A percentile compares a stretch with the other conserved stretches of the same genome.
These are phyloP conservation scores for Leishmania gerbilli DNA, from an alignment of 208 protist genomes.

Conservation along the genomic window DNA sequence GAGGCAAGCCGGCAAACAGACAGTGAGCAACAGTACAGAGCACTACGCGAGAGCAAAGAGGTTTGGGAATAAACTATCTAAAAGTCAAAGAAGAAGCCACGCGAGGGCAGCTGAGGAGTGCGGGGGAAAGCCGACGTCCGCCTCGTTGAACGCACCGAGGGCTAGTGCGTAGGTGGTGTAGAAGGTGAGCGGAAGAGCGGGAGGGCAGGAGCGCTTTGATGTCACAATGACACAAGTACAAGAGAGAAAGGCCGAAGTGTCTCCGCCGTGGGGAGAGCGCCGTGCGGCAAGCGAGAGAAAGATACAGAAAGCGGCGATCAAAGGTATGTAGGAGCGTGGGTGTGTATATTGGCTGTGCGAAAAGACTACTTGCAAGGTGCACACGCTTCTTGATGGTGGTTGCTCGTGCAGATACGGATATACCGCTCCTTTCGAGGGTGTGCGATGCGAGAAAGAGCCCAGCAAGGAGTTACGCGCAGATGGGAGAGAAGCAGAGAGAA, in stretches of 20 bases:
- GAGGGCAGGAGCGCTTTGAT: not conserved
- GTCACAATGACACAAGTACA: not conserved
- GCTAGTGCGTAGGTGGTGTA: not conserved
- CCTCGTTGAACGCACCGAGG: not conserved
- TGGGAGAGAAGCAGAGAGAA: not conserved
- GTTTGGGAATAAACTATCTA: not conserved
- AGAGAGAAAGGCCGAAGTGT: not conserved
- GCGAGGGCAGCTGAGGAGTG: not conserved
- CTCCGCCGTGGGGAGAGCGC: not conserved
- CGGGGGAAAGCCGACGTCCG: not conserved
- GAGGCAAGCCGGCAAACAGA: not conserved
- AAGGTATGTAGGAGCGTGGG: not conserved
- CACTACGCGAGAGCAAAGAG: not conserved
- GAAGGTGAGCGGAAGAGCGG: not conserved
- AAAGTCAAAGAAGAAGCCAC: not conserved
- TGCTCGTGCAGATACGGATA: not conserved
- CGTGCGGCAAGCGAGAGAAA: not conserved
- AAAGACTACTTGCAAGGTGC: not conserved
- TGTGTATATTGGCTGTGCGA: not conserved
- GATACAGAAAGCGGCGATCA: not conserved
- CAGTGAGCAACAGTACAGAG: not conserved
- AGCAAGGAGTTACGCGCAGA: not conserved
- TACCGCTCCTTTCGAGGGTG: not conserved
- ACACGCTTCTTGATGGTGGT: not conserved
- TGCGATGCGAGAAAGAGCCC: not conserved